A percentile compares a stretch with the other conserved stretches of the same genome.
Evolutionary conservation across 1,284 basidiomycete species (phyloP).

Genomic region (Fomes fomentarius): DNA sequence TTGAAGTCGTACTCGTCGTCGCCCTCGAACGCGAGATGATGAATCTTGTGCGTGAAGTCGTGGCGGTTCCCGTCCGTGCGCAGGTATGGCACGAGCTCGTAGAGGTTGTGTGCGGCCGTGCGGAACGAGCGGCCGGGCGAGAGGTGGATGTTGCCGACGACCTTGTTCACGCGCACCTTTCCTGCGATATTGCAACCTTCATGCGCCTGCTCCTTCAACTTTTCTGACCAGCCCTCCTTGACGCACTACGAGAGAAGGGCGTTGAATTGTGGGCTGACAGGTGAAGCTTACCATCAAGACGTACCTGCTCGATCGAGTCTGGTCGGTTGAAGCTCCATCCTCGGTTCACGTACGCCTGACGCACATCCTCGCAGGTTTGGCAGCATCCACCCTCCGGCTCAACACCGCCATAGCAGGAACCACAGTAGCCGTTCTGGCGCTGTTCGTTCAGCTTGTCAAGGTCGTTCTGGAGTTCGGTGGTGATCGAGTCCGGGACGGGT

Average conservation of each 20-base stretch:
- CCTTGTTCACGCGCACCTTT: constrained; percentile 94
- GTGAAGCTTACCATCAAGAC: constrained; percentile 24
- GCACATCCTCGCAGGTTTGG: constrained; percentile 95
- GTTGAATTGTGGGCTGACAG: not conserved
- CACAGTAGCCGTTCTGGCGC: constrained; percentile 78
- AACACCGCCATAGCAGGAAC: constrained; percentile 95
- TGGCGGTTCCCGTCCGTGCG: constrained; percentile 86
- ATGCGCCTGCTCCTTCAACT: constrained; percentile 87
- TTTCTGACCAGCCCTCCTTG: constrained; percentile 94
- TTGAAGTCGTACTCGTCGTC: constrained; percentile 77
- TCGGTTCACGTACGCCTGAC: constrained; percentile 86
- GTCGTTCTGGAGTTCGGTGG: constrained; percentile 79
- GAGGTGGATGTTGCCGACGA: constrained; percentile 89
- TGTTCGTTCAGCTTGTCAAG: constrained; percentile 76
- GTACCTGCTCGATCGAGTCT: constrained; percentile 89
- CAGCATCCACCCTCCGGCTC: constrained; percentile 88
- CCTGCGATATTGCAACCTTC: constrained; percentile 97
- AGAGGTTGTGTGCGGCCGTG: constrained; percentile 78
- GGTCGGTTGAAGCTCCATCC: constrained; percentile 97
- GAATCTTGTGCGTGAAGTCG: constrained; percentile 92
- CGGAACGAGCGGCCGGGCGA: constrained; percentile 95
- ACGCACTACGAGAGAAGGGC: constrained; percentile 69
- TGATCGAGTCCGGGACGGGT: constrained; percentile 59
- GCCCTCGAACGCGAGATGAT: constrained; percentile 83
- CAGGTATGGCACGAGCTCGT: constrained; percentile 96